These are phyloP conservation scores for Rubia tinctorum DNA, from an alignment of 305 asterid species.

Conservation along the genomic window DNA sequence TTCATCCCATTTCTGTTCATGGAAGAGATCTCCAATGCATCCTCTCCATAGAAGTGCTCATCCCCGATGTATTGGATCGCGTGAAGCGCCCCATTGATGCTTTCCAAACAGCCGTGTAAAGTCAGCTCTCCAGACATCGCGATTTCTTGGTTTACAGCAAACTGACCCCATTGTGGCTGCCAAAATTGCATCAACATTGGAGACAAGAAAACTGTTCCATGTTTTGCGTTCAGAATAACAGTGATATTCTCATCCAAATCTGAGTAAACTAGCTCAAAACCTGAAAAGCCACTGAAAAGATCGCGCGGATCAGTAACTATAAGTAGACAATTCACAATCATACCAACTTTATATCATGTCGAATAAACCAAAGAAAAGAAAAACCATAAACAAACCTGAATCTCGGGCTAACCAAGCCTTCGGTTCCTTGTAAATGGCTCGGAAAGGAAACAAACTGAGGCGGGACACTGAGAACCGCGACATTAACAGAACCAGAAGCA, in stretches of 20 bases:
- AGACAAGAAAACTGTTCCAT: slow-evolving; percentile 56
- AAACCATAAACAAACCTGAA: slow-evolving; percentile 50
- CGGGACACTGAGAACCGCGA: slow-evolving; percentile 64
- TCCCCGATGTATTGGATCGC: slow-evolving; percentile 79
- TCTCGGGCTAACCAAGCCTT: slow-evolving; percentile 66
- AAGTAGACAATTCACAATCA: background rate
- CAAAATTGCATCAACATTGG: slow-evolving; percentile 64
- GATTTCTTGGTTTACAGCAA: slow-evolving; percentile 29
- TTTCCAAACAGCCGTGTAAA: slow-evolving; percentile 59
- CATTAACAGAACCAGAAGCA: slow-evolving; percentile 65
- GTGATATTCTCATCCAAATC: slow-evolving; percentile 57
- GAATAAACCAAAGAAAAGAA: background rate
- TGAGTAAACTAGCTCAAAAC: slow-evolving; percentile 64
- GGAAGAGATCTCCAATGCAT: slow-evolving; percentile 54
- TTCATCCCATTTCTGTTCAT: slow-evolving; percentile 65
- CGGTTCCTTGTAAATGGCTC: slow-evolving; percentile 58
- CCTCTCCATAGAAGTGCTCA: slow-evolving; percentile 67
- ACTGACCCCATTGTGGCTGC: slow-evolving; percentile 53
- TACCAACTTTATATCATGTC: background rate
- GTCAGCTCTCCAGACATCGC: slow-evolving; percentile 36
- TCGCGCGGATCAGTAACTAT: slow-evolving; percentile 12
- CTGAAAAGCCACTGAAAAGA: slow-evolving; percentile 73
- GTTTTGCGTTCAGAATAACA: slow-evolving; percentile 48
- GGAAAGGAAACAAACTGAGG: slow-evolving; percentile 73
- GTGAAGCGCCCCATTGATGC: slow-evolving; percentile 67